Conservation (phyloP, 1,139 yeast species). For the Protomyces gravidus region DNA sequence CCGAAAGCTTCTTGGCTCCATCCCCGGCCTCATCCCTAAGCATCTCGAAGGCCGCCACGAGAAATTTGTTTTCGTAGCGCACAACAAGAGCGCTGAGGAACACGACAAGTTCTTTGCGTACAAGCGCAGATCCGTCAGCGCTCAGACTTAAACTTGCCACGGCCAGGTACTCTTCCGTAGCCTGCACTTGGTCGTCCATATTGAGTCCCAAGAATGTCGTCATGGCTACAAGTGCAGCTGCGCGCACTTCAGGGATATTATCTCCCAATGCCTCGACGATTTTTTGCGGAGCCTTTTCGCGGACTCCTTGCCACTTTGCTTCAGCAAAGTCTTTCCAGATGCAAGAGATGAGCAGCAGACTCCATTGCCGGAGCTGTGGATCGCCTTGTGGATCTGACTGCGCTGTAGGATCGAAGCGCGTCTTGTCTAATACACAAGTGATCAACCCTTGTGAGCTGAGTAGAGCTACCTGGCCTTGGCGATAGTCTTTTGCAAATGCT, state of each 20-base stretch:
- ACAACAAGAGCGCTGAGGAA: conserved; percentile 71
- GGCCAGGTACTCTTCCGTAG: conserved; percentile 45
- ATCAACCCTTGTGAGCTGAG: conserved; percentile 21
- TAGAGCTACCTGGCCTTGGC: conserved; percentile 73
- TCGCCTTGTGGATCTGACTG: conserved; percentile 43
- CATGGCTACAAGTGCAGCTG: conserved; percentile 73
- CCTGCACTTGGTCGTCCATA: conserved; percentile 40
- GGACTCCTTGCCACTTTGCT: conserved; percentile 66
- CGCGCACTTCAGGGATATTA: conserved; percentile 92
- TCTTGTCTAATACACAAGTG: conserved; percentile 32
- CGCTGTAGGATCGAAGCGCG: conserved; percentile 57
- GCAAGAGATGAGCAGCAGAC: conserved; percentile 71
- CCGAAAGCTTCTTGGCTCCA: conserved; percentile 42
- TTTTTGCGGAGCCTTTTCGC: conserved; percentile 59
- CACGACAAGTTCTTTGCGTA: conserved; percentile 75
- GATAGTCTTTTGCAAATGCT: conserved; percentile 73
- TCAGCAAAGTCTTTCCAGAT: conserved; percentile 70
- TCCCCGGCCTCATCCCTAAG: conserved; percentile 65
- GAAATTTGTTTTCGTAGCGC: conserved; percentile 66
- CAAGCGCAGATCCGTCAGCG: conserved; percentile 86
- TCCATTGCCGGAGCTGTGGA: conserved; percentile 89
- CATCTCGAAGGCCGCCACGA: conserved; percentile 84
- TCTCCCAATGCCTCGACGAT: conserved; percentile 62
- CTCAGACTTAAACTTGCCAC: conserved; percentile 49
- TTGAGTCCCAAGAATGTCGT: conserved; percentile 59